A percentile compares a stretch with the other conserved stretches of the same genome.
phyloP scores from a whole-genome alignment of 2,329 filamentous ascomycete genomes.

The Incumbomyces lentus region DNA sequence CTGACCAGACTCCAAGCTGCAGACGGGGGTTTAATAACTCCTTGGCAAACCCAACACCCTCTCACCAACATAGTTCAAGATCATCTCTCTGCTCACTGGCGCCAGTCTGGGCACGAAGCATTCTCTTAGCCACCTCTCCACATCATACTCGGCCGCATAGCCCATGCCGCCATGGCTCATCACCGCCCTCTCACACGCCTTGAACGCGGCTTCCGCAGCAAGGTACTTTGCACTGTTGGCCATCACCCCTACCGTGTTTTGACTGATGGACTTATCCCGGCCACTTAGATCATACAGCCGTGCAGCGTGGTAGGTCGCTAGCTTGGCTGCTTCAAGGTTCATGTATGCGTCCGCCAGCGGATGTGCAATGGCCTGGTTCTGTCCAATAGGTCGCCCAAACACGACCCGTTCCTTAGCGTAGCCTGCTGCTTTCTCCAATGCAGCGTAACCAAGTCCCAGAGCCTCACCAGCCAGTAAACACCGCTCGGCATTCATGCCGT shows the following conservation, averaged over 20 bases:
- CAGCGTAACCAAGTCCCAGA: slow-evolving; percentile 67
- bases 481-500: slow-evolving; percentile 71
- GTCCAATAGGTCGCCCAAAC: slow-evolving; percentile 54
- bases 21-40: slow-evolving; percentile 28
- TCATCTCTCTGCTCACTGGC: slow-evolving; percentile 46
- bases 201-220: slow-evolving; percentile 49
- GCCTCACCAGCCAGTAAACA: slow-evolving; percentile 70
- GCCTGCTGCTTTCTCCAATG: slow-evolving; percentile 48
- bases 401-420: slow-evolving; percentile 60
- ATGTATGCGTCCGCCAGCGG: slow-evolving; percentile 57
- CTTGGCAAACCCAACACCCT: slow-evolving; percentile 34
- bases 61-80: slow-evolving; percentile 37
- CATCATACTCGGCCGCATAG: slow-evolving; percentile 53
- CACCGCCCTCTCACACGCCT: slow-evolving; percentile 48
- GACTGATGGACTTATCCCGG: slow-evolving; percentile 42
- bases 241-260: slow-evolving; percentile 51
- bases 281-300: slow-evolving; percentile 48
- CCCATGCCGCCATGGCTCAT: slow-evolving; percentile 53
- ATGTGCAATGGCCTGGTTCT: slow-evolving; percentile 57
- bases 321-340: slow-evolving; percentile 53
- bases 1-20: background rate
- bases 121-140: slow-evolving; percentile 51
- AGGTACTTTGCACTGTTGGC: slow-evolving; percentile 61
- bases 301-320: slow-evolving; percentile 57
- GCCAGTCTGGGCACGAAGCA: slow-evolving; percentile 51